Evolutionary conservation across 179 eudicot species (phyloP).

Genomic region (Sideroxylon spinosum): DNA sequence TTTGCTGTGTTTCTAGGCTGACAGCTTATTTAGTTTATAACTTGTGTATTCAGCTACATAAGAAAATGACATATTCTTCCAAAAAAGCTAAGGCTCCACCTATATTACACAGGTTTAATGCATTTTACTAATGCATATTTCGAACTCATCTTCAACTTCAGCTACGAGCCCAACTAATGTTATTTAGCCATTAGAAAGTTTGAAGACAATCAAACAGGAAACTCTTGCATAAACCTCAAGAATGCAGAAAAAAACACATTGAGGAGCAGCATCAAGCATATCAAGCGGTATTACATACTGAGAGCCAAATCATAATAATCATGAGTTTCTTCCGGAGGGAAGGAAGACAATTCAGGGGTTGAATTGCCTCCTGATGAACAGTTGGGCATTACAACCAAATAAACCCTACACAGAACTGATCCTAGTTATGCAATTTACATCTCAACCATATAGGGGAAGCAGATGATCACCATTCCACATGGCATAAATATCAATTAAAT

Average conservation of each 20-base stretch:
- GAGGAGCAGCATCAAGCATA: background rate
- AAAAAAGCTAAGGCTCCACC: background rate
- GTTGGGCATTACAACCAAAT: background rate
- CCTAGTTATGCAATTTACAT: background rate
- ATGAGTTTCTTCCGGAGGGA: background rate
- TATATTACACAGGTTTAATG: background rate
- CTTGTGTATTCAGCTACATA: background rate
- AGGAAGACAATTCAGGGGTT: background rate
- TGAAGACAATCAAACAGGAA: background rate
- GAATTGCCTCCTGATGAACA: background rate
- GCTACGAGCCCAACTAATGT: background rate
- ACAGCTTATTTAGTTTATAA: background rate
- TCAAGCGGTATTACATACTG: background rate
- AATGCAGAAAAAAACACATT: background rate
- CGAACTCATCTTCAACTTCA: background rate
- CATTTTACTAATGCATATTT: background rate
- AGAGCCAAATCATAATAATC: background rate
- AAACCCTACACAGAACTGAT: background rate
- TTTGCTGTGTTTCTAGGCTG: background rate
- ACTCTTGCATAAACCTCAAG: background rate
- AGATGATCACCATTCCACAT: background rate
- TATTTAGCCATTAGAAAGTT: background rate
- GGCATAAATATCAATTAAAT: constrained; percentile 5
- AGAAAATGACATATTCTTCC: background rate
- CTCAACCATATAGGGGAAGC: background rate